Evolutionary conservation across 1,284 basidiomycete species (phyloP).

Genomic region (Stygiomarasmius scandens): DNA sequence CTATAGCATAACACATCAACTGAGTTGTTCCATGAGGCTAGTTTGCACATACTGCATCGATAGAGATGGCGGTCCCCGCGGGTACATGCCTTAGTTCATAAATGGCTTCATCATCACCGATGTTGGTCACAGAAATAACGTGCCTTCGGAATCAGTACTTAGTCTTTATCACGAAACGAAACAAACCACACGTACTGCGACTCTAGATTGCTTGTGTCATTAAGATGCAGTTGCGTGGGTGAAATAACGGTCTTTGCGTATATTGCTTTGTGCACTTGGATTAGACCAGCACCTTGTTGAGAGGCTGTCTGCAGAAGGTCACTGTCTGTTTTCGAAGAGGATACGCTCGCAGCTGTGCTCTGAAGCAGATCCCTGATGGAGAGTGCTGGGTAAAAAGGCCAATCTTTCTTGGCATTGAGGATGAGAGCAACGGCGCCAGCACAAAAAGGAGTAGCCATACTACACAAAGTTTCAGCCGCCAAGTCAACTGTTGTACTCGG

Average conservation of each 20-base stretch:
- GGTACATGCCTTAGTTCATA: too few relatives aligned
- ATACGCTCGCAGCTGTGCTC: slow-evolving; percentile 46
- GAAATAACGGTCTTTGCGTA: slow-evolving; percentile 44
- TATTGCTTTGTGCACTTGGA: slow-evolving; percentile 54
- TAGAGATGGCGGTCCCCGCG: too few relatives aligned
- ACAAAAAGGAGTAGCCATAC: too few relatives aligned
- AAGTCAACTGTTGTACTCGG: too few relatives aligned
- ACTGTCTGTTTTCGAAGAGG: slow-evolving; percentile 39
- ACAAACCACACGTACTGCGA: slow-evolving; percentile 34
- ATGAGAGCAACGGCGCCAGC: too few relatives aligned
- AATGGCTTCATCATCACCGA: too few relatives aligned
- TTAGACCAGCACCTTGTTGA: slow-evolving; percentile 54
- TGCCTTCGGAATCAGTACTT: neutral
- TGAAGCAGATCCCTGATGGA: slow-evolving; percentile 43
- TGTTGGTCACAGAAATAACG: too few relatives aligned
- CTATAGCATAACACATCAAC: too few relatives aligned
- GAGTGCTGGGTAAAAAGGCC: slow-evolving; percentile 46
- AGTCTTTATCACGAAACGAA: slow-evolving; percentile 8
- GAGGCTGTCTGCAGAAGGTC: slow-evolving; percentile 47
- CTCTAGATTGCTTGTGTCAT: slow-evolving; percentile 60
- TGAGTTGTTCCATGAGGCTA: too few relatives aligned
- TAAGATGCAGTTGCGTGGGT: slow-evolving; percentile 53
- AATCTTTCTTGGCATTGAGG: too few relatives aligned
- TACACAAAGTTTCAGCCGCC: too few relatives aligned
- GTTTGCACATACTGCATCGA: too few relatives aligned